Base-by-base conservation (phyloP, 2,329 filamentous ascomycete genomes). In the Exophiala sp. region DNA sequence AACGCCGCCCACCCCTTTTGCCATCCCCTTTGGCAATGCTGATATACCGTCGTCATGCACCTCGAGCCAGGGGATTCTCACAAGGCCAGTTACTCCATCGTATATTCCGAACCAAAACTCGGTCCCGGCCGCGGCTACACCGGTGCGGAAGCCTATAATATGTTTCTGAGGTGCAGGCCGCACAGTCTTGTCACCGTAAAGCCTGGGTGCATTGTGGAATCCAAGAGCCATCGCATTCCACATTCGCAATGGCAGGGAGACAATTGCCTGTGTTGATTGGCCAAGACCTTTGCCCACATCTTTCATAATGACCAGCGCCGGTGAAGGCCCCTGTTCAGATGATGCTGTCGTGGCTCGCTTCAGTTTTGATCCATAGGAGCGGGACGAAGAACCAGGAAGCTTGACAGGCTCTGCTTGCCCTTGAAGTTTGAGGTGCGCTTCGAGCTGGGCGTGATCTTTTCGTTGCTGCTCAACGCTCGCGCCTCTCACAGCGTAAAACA, bases 161-260 rank as follows among this genome's bases (percentile, higher is more conserved):
- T 18, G 21, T 24, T 58, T 50, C 9, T 59, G 65, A 5, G 71
- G 69, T 3, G 72, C 66, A 9, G 71, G 70, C 6, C 76, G 69
- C 24, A 78, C 73, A 2, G 75, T 78, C 24, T 74, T 69, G 59
- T 77, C 77, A 20, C 77, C 77, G 57, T 81, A 81, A 1, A 81
- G 68, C 21, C 73, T 75, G 3, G 79, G 79, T 11, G 76, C 75
- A 21, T 77, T 78, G 55, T 80, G 78, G 51, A 81, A 75, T 4
- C 79, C 79, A 57, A 80, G 76, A 0, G 78, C 72, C 1, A 78
- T 59, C 0, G 77, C 78, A 34, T 80, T 67, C 3, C 73, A 73
- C 36, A 81, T 60, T 47, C 78, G 72, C 64, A 81, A 71, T 0
- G 77, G 73, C 8, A 75, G 67, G 59, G 35, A 9, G 7, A 57